Base-by-base conservation (phyloP, 192 early-diverging fungal species). In the Coemansia sp. region DNA sequence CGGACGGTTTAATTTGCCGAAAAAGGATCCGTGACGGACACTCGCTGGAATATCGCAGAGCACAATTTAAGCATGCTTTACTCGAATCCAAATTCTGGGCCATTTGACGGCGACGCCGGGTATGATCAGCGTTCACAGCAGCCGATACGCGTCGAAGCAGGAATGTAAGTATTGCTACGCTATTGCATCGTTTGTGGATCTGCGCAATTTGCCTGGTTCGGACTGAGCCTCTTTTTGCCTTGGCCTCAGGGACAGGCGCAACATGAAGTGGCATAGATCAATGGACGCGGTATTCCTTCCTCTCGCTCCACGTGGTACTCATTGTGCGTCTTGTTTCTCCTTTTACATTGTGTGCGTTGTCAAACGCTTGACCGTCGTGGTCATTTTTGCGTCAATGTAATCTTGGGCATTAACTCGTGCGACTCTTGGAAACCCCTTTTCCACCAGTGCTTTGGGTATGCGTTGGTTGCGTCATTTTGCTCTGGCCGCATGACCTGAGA, bases 91-190 rank as follows among this genome's bases (percentile, higher is more conserved):
- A 52, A 43, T 27, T 18, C 43, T n/a, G 63, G 41, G 26, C 20
- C 32, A 50, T 51, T 27, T n/a, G 58, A 41, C 4, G 32, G 32
- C 32, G 39, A 37, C 19, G 13, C 29, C 29, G 37, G 12, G 13
- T 13, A 38, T 7, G 62, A 61, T 47, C 69, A 49, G 9, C 51
- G 38, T 23, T 39, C 29, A 60, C 51, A 29, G 52, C 50, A 47
- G 18, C 37, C 49, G 16, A 16, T 48, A 5, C 11, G 49, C 29
- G 56, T 3, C 11, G 50, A 29, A 50, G 32, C 52, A 49, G 58
- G 62, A 58, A 71, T 27, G 69, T 71, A 71, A 60, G 69, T 60
- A 35, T 4, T 12, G n/a, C 26, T 43, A 10, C 16, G 16, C n/a
- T 45, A 13, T 45, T 2, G 16, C 41, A 13, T 45, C 41, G 41